Base-by-base conservation (phyloP, 2,329 filamentous ascomycete genomes). In the Diaporthe ilicicola region DNA sequence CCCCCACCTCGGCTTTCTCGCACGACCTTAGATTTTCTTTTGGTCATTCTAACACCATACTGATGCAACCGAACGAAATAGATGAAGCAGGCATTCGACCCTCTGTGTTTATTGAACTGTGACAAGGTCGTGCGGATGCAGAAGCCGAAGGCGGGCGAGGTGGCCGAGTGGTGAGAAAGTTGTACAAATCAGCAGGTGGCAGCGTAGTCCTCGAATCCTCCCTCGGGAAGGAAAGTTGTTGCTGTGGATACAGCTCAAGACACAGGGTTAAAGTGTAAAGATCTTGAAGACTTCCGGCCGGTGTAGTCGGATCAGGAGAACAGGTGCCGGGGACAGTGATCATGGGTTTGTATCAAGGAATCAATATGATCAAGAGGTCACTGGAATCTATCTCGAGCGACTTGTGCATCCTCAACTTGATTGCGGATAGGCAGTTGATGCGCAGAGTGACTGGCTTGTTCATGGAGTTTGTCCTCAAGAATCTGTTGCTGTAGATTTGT, bases 21-120 rank as follows among this genome's bases (percentile, higher is more conserved):
- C 48, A 22, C 61, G 42, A 27, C 13, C 37, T 68, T 65, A 4
- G 0, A 22, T 8, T n/a, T n/a, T 56, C 27, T 61, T 50, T 32
- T n/a, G 27, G 29, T 15, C 37, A 27, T n/a, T 15, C 68, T 42
- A 0, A 69, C 13, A 10, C 62, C 70, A 64, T 19, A 42, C 29
- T 32, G 7, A 44, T 46, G 29, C 13, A 0, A 8, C 12, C 59
- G 1, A 24, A 34, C 27, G 6, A 3, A 51, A 73, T 74, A 93
- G 91, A 90, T 95, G 79, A 96, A 96, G 84, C 86, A 90, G 76
- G 92, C 93, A 0, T 92, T 94, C 74, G 94, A 96, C 80, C 93
- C 93, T 3, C 83, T 94, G 39, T 91, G 88, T 75, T 80, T 93
- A 67, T 84, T 92, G 66, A 93, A 93, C 82, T 90, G 87, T 75